Evolutionary conservation across 306 rosid species (phyloP).

Genomic region (Adenanthera pavonina): DNA sequence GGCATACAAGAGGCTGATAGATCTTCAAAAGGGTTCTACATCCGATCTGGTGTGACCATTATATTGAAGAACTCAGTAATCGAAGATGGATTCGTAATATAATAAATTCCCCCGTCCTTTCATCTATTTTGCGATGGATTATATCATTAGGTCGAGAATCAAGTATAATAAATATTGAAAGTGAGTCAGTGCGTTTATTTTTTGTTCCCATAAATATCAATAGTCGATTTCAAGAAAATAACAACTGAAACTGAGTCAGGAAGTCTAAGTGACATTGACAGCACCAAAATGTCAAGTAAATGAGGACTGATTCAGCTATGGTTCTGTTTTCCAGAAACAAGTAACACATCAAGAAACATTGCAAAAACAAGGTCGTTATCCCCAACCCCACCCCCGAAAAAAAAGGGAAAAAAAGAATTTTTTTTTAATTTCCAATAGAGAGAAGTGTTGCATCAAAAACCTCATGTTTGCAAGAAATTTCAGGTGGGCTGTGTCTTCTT

Average conservation of each 20-base stretch:
- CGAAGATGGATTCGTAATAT: constrained; percentile 60
- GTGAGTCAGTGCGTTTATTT: background rate
- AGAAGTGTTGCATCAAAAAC: background rate
- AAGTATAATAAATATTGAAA: constrained; percentile 25
- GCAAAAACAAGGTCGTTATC: background rate
- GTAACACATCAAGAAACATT: background rate
- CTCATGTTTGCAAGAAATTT: background rate
- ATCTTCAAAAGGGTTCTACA: constrained; percentile 74
- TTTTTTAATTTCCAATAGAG: background rate
- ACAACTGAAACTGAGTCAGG: background rate
- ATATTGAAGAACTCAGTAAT: constrained; percentile 63
- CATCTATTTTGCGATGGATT: constrained; percentile 16
- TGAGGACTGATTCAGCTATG: constrained; percentile 1
- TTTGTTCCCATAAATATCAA: constrained; percentile 5
- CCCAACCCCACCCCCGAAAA: too few species aligned
- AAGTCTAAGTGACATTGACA: background rate
- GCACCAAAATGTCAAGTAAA: background rate
- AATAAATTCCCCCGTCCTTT: constrained; percentile 20
- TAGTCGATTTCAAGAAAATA: background rate
- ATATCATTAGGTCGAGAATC: constrained; percentile 29
- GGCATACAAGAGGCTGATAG: constrained; percentile 80
- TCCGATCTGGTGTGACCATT: constrained; percentile 69
- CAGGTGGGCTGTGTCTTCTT: background rate
- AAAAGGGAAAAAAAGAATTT: too few species aligned
- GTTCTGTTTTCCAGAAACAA: background rate